Evolutionary conservation across 345 rosid genomes (phyloP).

Genomic region (Arabis hirsuta): DNA sequence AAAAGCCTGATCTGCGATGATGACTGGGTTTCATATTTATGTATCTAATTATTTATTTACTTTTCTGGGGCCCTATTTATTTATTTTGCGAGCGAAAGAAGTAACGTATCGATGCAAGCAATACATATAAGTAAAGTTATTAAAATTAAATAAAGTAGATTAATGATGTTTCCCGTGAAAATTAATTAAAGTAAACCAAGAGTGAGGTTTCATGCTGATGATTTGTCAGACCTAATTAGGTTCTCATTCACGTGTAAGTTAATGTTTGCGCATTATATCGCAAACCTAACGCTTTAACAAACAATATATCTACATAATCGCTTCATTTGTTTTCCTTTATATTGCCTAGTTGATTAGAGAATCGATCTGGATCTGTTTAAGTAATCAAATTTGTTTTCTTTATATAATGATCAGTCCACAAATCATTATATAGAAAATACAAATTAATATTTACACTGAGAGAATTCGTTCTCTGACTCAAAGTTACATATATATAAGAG

Average conservation of each 20-base stretch:
- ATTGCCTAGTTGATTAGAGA: neutral
- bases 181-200: slow-evolving; percentile 39
- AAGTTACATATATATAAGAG: too few species aligned
- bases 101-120: slow-evolving; percentile 31
- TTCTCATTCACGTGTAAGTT: slow-evolving; percentile 35
- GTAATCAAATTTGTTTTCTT: neutral
- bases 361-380: slow-evolving; percentile 29
- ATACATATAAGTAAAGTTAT: slow-evolving; percentile 29
- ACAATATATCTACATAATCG: neutral
- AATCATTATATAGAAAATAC: too few species aligned
- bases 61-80: slow-evolving; percentile 8
- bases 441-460: too few species aligned
- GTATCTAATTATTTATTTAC: slow-evolving; percentile 19
- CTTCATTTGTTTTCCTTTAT: neutral
- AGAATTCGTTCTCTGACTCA: too few species aligned
- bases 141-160: slow-evolving; percentile 22
- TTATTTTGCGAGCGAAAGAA: slow-evolving; percentile 34
- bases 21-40: slow-evolving; percentile 21
- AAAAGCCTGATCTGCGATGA: slow-evolving; percentile 35
- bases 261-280: slow-evolving; percentile 21
- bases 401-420: too few species aligned
- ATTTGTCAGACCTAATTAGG: slow-evolving; percentile 37
- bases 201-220: slow-evolving; percentile 37
- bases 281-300: slow-evolving; percentile 31
- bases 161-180: slow-evolving; percentile 35